Percentiles rank a stretch among this genome's conserved stretches.
Evolutionary conservation across 768 basidiomycete genomes (phyloP).

Genomic region (Suillus subaureus): DNA sequence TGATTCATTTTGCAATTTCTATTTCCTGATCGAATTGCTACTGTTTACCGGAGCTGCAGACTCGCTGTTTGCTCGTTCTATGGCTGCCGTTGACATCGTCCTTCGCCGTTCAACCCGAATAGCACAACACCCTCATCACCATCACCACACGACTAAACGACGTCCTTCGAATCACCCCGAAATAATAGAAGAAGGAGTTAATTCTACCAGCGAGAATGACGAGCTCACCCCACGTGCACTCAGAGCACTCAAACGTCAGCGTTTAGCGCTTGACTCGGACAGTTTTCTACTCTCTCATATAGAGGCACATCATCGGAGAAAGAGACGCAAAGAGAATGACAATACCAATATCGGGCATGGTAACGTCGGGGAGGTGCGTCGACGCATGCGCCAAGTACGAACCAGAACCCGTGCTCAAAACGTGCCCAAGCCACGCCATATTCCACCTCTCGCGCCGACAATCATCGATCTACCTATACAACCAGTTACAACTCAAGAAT

Average conservation of each 20-base stretch:
- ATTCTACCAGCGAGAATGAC: constrained; percentile 13
- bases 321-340: constrained; percentile 27
- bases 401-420: constrained; percentile 5
- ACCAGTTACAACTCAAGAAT: background rate
- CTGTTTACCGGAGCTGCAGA: background rate
- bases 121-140: constrained; percentile 7
- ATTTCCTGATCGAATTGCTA: constrained; percentile 4
- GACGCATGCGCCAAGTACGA: constrained; percentile 6
- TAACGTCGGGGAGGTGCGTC: constrained; percentile 11
- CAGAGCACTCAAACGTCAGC: constrained; percentile 36
- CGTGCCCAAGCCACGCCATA: constrained; percentile 6
- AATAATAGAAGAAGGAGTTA: background rate
- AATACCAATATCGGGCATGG: constrained; percentile 1
- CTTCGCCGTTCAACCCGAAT: constrained; percentile 7
- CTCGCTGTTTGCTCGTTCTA: constrained; percentile 1
- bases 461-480: background rate
- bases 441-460: constrained; percentile 1
- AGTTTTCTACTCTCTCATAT: constrained; percentile 22
- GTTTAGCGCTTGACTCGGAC: constrained; percentile 33
- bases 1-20: constrained; percentile 6
- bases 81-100: constrained; percentile 9
- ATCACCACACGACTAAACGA: constrained; percentile 1
- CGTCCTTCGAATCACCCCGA: background rate
- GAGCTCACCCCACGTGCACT: constrained; percentile 37
- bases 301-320: constrained; percentile 7